Base-by-base conservation (phyloP, 495 filamentous ascomycete species). In the Pyrenula aspistea region DNA sequence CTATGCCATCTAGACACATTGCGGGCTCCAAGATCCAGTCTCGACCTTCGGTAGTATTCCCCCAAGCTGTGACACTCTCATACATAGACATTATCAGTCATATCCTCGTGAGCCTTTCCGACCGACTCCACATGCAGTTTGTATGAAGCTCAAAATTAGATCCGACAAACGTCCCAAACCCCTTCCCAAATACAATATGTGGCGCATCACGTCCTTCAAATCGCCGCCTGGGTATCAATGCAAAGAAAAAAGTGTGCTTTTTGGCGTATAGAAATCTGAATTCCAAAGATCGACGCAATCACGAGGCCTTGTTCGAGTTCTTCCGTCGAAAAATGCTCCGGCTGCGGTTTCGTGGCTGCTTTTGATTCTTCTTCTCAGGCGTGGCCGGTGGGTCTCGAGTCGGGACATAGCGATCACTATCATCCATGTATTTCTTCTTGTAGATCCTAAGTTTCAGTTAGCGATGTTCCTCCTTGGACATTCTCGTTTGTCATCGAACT, bases 371-470 rank as follows among this genome's bases (percentile, higher is more conserved):
- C 68, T 84, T 84, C 21, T 82, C 76, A n/a, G 71, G 67, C 1
- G 67, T 69, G 50, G 63, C 65, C 24, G 62, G 64, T 56, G 65
- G 67, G 36, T 69, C 70, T 55, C 72, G 73, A 22, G 72, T 60
- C 61, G 61, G 57, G 65, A 63, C 50, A 50, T 63, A 64, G 49
- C 68, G 60, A 22, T 87, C 84, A 54, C 89, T 84, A 56, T 80
- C 79, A 64, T 88, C 89, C 68, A 93, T 91, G 68, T 96, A 96
- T 66, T 96, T 96, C 31, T 87, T 73, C 65, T 95, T 95, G 74
- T 95, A 89, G 63, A 95, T 95, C 90, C 90, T 95, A 60, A 42
- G 31, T 15, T 42, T 42, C 31, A 42, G 8, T 42, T 11, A 19
- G 36, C 15, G 20, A 8, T 2, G 58, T 71, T 60, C 64, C 54